Evolutionary conservation across 805 yeast genomes (phyloP).

Genomic region (Candida sithepensis): DNA sequence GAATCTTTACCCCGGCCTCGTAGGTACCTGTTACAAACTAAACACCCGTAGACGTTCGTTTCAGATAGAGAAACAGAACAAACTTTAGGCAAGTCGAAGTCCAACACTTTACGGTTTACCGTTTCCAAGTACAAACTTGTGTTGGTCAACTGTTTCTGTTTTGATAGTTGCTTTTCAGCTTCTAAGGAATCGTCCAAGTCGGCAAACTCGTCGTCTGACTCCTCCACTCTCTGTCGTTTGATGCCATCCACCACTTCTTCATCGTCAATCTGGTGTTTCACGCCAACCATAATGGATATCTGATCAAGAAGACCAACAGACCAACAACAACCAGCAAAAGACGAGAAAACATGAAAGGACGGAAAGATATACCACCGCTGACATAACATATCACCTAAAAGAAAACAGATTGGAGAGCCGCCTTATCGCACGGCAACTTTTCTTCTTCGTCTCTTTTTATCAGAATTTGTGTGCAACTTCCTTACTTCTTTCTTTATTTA

Average conservation of each 20-base stretch:
- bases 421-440: background rate
- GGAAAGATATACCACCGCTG: background rate
- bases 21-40: conserved; percentile 69
- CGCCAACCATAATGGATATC: background rate
- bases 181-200: background rate
- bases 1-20: conserved; percentile 65
- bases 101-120: conserved; percentile 43
- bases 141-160: background rate
- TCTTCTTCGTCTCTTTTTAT: background rate
- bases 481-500: background rate
- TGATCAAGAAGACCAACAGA: background rate
- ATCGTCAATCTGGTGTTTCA: background rate
- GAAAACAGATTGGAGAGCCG: no score
- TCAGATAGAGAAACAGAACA: conserved; percentile 63
- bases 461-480: background rate
- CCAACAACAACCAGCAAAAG: no score
- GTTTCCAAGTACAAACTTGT: conserved; percentile 35
- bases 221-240: background rate
- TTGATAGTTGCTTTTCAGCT: background rate
- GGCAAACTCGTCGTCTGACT: background rate
- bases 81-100: conserved; percentile 67
- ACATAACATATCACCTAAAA: background rate
- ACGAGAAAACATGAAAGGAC: no score
- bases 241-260: background rate
- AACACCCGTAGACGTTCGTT: conserved; percentile 65